These are phyloP conservation scores for Cryptococcus sp. DNA, from an alignment of 1,284 basidiomycete species.

Conservation along the genomic window DNA sequence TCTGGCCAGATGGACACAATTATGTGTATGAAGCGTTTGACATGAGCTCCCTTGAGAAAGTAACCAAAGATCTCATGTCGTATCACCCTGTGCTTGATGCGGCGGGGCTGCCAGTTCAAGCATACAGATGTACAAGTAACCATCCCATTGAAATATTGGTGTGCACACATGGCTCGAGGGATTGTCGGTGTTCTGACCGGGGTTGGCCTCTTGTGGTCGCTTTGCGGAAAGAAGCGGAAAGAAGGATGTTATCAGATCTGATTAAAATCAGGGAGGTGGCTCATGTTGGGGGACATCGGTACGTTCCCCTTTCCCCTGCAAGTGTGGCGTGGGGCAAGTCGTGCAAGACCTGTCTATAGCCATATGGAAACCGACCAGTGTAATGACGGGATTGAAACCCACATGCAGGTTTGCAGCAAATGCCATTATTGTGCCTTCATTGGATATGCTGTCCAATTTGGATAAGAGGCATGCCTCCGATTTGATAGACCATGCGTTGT, in stretches of 20 bases:
- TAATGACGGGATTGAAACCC: not conserved
- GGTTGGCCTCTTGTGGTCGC: constrained; percentile 54
- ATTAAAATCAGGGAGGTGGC: constrained; percentile 62
- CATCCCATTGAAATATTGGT: constrained; percentile 57
- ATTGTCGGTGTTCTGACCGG: constrained; percentile 68
- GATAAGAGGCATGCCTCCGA: constrained; percentile 57
- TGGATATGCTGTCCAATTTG: constrained; percentile 71
- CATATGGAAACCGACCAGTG: no score
- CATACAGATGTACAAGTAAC: not conserved
- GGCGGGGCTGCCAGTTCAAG: not conserved
- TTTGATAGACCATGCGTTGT: constrained; percentile 56
- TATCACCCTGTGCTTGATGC: constrained; percentile 5
- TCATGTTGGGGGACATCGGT: constrained; percentile 84
- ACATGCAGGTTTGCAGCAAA: constrained; percentile 69
- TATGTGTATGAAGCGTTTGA: no score
- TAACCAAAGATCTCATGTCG: no score
- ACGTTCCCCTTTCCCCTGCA: constrained; percentile 37
- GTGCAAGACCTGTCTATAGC: no score
- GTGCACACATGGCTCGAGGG: constrained; percentile 66
- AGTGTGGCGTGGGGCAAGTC: not conserved
- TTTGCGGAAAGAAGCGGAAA: constrained; percentile 47
- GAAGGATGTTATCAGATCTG: constrained; percentile 15
- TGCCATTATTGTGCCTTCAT: constrained; percentile 66
- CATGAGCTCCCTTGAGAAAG: no score
- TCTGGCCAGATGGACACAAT: no score